Percentiles rank a stretch among this genome's conserved stretches.
phyloP scores from a whole-genome alignment of 225 moss, liverwort and hornwort species.

The Antitrichia curtipendula region DNA sequence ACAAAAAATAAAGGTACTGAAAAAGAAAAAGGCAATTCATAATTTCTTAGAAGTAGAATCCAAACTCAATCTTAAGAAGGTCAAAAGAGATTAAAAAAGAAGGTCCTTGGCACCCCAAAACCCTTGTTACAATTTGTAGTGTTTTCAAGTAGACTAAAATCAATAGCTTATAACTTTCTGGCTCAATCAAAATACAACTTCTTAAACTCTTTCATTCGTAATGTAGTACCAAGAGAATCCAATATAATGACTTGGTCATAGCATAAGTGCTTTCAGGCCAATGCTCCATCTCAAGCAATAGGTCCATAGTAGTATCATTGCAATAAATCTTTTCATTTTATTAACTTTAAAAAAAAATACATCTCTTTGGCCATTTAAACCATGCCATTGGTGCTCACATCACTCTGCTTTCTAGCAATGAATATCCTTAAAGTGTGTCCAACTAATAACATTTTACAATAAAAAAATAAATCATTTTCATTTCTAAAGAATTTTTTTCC shows the following conservation, averaged over 20 bases:
- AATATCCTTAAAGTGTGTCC: neutral
- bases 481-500: neutral
- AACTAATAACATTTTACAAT: neutral
- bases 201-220: too few relatives aligned
- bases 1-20: too few relatives aligned
- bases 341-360: neutral
- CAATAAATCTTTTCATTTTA: neutral
- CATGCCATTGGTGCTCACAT: neutral
- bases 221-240: too few relatives aligned
- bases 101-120: too few relatives aligned
- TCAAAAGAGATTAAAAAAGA: too few relatives aligned
- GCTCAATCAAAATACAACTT: too few relatives aligned
- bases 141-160: too few relatives aligned
- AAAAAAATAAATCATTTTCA: neutral
- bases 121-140: too few relatives aligned
- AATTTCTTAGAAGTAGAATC: too few relatives aligned
- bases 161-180: too few relatives aligned
- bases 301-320: neutral
- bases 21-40: too few relatives aligned
- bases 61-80: too few relatives aligned
- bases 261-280: neutral
- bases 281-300: neutral
- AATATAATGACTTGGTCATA: neutral
- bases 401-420: rapidly evolving
- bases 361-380: neutral